phyloP scores from a whole-genome alignment of 2,329 filamentous ascomycete genomes.

The Penicillium sp. region DNA sequence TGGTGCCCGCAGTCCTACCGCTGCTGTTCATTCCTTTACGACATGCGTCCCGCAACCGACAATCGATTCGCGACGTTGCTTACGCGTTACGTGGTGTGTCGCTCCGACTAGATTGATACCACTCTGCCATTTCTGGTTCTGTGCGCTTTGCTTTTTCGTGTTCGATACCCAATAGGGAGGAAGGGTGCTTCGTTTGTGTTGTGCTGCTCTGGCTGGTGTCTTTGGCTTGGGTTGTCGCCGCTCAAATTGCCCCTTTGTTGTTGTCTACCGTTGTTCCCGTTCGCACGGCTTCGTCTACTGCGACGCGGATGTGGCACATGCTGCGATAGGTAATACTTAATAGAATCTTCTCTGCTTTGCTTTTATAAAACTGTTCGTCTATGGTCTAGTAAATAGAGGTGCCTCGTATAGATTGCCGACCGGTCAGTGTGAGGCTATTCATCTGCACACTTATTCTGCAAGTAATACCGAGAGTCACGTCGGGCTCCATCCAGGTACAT shows the following conservation, averaged over 20 bases:
- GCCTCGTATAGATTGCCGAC: too few species aligned
- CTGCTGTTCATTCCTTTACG: slow-evolving; percentile 34
- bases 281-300: slow-evolving; percentile 13
- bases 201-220: slow-evolving; percentile 13
- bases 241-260: slow-evolving; percentile 26
- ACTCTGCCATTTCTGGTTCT: slow-evolving; percentile 30
- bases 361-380: slow-evolving; percentile 10
- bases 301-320: slow-evolving; percentile 27
- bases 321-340: slow-evolving; percentile 40
- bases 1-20: not conserved
- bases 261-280: slow-evolving; percentile 27
- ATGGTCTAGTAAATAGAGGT: not conserved
- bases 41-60: slow-evolving; percentile 34
- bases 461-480: slow-evolving; percentile 8
- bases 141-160: slow-evolving; percentile 25
- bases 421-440: too few species aligned
- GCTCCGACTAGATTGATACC: slow-evolving; percentile 30
- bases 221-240: slow-evolving; percentile 16
- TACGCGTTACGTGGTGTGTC: slow-evolving; percentile 29
- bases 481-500: slow-evolving; percentile 16
- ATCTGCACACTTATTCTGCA: too few species aligned
- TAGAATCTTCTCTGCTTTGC: slow-evolving; percentile 33
- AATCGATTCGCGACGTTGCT: slow-evolving; percentile 33
- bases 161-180: slow-evolving; percentile 38
- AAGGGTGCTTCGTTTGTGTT: slow-evolving; percentile 26